Evolutionary conservation across 306 rosid genomes (phyloP).

Genomic region (Herpetospermum pedunculosum): DNA sequence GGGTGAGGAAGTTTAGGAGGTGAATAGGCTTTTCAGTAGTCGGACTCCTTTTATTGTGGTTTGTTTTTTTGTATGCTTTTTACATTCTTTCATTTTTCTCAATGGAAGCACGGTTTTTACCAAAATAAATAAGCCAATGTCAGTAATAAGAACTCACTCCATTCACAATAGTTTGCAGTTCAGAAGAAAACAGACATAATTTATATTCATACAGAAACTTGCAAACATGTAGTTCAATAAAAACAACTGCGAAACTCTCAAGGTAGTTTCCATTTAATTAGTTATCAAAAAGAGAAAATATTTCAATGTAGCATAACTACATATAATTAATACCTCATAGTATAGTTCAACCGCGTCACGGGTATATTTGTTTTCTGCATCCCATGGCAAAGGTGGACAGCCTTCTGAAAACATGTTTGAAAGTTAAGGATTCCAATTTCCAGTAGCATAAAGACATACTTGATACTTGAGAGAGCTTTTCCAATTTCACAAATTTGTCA

Average conservation of each 20-base stretch:
- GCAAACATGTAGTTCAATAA: not conserved
- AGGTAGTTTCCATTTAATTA: not conserved
- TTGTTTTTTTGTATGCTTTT: no score
- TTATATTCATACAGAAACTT: not conserved
- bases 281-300: not conserved
- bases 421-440: constrained; percentile 35
- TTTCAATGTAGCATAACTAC: not conserved
- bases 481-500: constrained; percentile 4
- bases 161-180: not conserved
- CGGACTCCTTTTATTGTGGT: no score
- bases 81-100: no score
- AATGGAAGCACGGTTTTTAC: no score
- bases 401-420: constrained; percentile 71
- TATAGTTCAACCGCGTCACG: constrained; percentile 58
- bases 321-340: constrained; percentile 41
- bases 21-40: no score
- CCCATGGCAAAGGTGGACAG: constrained; percentile 67
- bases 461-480: not conserved
- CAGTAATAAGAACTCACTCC: not conserved
- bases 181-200: not conserved
- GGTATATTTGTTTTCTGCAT: constrained; percentile 52
- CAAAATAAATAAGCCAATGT: not conserved
- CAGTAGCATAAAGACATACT: constrained; percentile 9
- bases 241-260: not conserved
- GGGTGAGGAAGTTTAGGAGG: no score